phyloP scores from a whole-genome alignment of 106 monocot genomes.

The Phalaenopsis aphrodite region DNA sequence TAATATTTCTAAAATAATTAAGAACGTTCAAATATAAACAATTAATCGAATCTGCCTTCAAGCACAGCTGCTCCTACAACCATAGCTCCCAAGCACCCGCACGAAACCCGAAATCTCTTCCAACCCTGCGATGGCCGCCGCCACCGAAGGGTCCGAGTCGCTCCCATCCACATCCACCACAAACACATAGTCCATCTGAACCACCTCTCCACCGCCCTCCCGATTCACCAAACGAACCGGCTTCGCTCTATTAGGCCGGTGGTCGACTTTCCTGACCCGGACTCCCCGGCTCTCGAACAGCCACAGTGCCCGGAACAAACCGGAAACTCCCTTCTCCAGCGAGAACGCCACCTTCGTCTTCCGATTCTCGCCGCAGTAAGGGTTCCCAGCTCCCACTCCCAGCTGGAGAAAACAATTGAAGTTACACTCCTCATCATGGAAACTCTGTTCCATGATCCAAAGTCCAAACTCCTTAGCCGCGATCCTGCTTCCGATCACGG shows the following conservation, averaged over 20 bases:
- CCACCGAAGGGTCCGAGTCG: slow-evolving; percentile 23
- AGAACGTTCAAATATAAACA: background rate
- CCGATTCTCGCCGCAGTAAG: background rate
- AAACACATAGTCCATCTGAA: slow-evolving; percentile 42
- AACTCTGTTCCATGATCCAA: slow-evolving; percentile 27
- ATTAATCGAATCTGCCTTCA: background rate
- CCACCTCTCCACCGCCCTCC: background rate
- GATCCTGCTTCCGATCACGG: slow-evolving; percentile 54
- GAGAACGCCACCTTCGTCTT: slow-evolving; percentile 69
- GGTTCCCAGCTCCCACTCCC: slow-evolving; percentile 1
- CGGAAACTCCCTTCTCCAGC: slow-evolving; percentile 46
- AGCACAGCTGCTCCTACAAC: background rate
- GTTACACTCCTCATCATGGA: slow-evolving; percentile 47
- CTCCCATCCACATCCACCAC: slow-evolving; percentile 44
- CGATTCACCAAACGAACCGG: slow-evolving; percentile 33
- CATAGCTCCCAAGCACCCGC: slow-evolving; percentile 47
- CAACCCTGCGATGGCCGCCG: slow-evolving; percentile 17
- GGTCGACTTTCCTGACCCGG: slow-evolving; percentile 38
- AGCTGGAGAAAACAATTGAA: slow-evolving; percentile 57
- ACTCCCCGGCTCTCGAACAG: slow-evolving; percentile 48
- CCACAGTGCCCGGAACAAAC: slow-evolving; percentile 50
- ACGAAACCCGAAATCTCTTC: slow-evolving; percentile 36
- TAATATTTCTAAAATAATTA: background rate
- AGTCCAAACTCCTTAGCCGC: slow-evolving; percentile 64
- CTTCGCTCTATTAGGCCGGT: slow-evolving; percentile 46